A percentile compares a stretch with the other conserved stretches of the same genome.
Conservation (phyloP, 1,284 basidiomycete species). For the Phellopilus nigrolimitatus region DNA sequence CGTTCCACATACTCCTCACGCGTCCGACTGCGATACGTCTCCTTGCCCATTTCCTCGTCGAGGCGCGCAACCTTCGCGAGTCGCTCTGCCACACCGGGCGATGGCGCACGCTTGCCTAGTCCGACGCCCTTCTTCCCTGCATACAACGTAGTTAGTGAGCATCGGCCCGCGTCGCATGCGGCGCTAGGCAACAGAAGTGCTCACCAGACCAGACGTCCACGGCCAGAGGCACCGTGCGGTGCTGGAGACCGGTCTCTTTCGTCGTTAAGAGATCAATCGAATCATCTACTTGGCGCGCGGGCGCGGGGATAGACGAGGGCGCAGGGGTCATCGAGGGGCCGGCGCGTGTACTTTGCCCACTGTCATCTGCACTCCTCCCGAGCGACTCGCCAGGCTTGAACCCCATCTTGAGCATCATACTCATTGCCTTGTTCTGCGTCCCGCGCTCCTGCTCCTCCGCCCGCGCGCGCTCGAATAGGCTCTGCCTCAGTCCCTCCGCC, state of each 20-base stretch:
- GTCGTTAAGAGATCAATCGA: neutral
- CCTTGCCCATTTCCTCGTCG: slow-evolving; percentile 51
- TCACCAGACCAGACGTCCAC: slow-evolving; percentile 73
- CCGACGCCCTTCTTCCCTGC: slow-evolving; percentile 77
- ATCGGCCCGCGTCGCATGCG: too few species aligned
- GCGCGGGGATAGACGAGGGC: neutral
- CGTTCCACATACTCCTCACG: slow-evolving; percentile 68
- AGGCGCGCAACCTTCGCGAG: slow-evolving; percentile 71
- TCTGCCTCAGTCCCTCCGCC: slow-evolving; percentile 70
- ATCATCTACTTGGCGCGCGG: neutral
- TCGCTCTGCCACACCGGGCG: slow-evolving; percentile 56
- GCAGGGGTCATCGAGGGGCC: slow-evolving; percentile 14
- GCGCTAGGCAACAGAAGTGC: too few species aligned
- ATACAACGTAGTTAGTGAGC: neutral
- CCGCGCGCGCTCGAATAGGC: slow-evolving; percentile 70
- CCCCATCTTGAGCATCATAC: slow-evolving; percentile 89
- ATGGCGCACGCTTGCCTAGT: slow-evolving; percentile 58
- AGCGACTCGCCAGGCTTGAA: slow-evolving; percentile 77
- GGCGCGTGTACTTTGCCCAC: slow-evolving; percentile 19
- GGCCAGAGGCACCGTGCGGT: slow-evolving; percentile 60
- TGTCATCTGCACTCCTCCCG: slow-evolving; percentile 44
- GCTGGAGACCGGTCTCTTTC: slow-evolving; percentile 28
- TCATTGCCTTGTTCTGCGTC: slow-evolving; percentile 61
- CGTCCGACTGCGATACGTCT: slow-evolving; percentile 60
- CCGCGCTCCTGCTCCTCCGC: slow-evolving; percentile 49